A percentile compares a stretch with the other conserved stretches of the same genome.
These are phyloP conservation scores for Cichorium intybus DNA, from an alignment of 140 eudicot species.

Conservation along the genomic window DNA sequence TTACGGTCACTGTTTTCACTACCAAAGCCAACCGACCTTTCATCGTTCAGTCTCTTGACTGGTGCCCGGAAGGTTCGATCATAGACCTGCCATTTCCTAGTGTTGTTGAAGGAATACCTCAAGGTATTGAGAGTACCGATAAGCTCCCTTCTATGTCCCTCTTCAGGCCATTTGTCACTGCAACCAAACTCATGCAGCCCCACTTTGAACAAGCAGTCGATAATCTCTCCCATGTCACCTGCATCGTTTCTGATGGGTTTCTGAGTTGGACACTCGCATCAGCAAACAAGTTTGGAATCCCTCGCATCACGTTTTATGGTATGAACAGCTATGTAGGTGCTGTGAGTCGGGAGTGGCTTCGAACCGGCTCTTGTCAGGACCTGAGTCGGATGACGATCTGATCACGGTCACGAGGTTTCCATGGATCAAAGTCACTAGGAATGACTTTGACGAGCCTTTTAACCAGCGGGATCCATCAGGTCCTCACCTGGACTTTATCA, in stretches of 20 bases:
- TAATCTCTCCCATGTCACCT: slow-evolving; percentile 26
- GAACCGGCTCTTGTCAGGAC: slow-evolving; percentile 8
- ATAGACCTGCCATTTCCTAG: slow-evolving; percentile 48
- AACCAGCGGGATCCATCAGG: slow-evolving; percentile 28
- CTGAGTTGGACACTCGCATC: slow-evolving; percentile 59
- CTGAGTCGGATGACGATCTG: slow-evolving; percentile 45
- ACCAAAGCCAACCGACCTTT: slow-evolving; percentile 55
- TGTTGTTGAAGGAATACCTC: slow-evolving; percentile 38
- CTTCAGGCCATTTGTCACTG: slow-evolving; percentile 37
- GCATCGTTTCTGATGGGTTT: slow-evolving; percentile 59
- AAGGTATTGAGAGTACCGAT: slow-evolving; percentile 67
- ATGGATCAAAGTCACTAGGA: slow-evolving; percentile 45
- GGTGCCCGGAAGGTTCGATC: slow-evolving; percentile 15
- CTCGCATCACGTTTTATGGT: slow-evolving; percentile 53
- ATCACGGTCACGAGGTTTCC: slow-evolving; percentile 42
- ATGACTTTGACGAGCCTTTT: slow-evolving; percentile 40
- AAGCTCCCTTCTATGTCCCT: slow-evolving; percentile 60
- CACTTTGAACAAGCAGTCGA: slow-evolving; percentile 37
- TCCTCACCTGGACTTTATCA: slow-evolving; percentile 31
- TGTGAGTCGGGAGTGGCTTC: background rate
- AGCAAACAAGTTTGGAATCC: slow-evolving; percentile 48
- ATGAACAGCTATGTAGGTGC: slow-evolving; percentile 35
- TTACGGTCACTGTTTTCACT: slow-evolving; percentile 54
- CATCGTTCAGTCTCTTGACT: slow-evolving; percentile 34
- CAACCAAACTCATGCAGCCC: slow-evolving; percentile 50